Percentiles rank a stretch among this genome's conserved stretches.
Conservation (phyloP, 768 basidiomycete genomes). For the Tylopilus plumbeoviolaceoides region DNA sequence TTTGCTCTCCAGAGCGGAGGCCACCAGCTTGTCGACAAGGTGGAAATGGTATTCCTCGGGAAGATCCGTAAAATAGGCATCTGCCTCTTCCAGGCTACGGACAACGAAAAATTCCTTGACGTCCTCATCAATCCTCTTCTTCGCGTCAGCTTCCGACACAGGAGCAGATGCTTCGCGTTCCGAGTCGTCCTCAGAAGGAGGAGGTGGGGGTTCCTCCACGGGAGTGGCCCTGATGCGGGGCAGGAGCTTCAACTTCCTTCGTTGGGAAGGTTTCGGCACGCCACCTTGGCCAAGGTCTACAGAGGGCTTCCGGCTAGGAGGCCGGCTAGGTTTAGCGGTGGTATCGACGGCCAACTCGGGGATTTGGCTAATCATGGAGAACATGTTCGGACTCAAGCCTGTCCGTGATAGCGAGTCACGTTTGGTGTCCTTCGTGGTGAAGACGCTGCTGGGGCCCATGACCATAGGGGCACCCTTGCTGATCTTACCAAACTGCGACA, state of each 20-base stretch:
- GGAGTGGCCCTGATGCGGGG: conserved; percentile 70
- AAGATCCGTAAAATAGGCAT: conserved; percentile 76
- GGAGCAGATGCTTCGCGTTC: conserved; percentile 41
- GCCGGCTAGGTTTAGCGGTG: conserved; percentile 47
- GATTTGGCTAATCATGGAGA: conserved; percentile 74
- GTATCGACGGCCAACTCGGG: conserved; percentile 53
- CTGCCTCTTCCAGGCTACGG: conserved; percentile 83
- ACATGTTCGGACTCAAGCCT: conserved; percentile 83
- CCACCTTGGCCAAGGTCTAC: conserved; percentile 46
- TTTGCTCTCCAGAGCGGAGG: conserved; percentile 75
- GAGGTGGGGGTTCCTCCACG: conserved; percentile 42
- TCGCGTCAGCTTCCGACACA: conserved; percentile 65
- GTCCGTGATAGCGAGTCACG: conserved; percentile 75
- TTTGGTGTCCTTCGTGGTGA: conserved; percentile 68
- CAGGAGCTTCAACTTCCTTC: conserved; percentile 68
- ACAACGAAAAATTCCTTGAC: conserved; percentile 83
- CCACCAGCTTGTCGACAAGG: conserved; percentile 75
- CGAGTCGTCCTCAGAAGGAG: conserved; percentile 44
- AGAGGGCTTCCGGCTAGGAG: conserved; percentile 48
- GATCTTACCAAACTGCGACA: conserved; percentile 88
- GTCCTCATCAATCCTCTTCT: conserved; percentile 77
- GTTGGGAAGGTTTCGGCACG: conserved; percentile 48
- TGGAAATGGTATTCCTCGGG: conserved; percentile 57
- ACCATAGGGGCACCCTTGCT: conserved; percentile 63
- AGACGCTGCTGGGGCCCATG: conserved; percentile 85